Base-by-base conservation (phyloP, 345 rosid genomes). In the Populus ilicifolia region DNA sequence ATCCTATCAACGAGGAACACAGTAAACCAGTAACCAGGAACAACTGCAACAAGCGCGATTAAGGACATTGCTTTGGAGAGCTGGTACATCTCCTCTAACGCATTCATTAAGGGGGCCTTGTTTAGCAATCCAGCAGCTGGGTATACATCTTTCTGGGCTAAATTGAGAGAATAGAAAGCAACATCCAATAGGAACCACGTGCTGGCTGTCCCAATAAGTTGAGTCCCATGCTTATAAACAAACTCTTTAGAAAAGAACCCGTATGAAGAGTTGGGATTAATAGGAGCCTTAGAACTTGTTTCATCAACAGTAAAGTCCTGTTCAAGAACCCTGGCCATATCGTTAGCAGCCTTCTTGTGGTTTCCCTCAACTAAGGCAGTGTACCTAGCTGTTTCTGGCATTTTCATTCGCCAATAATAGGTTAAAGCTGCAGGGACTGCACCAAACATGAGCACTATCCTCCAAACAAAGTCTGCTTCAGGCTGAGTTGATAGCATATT, bases 351-450 rank as follows among this genome's bases (percentile, higher is more conserved):
- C 78, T 91, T 89, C 77, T 86, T 79, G n/a, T 85, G 86, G 77
- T 93, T 83, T 33, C 88, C 87, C 43, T 82, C 78, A 29, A 93
- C 94, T 50, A 91, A 80, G 61, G 97, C 93, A 6, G 97, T 89
- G 80, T 89, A 91, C 59, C 95, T 81, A 0, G 97, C 94, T 0
- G 95, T 91, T 82, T 93, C 96, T 0, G 92, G 95, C 95, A 93
- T 93, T 70, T 91, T 93, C 89, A 89, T 83, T 56, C 95, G 79
- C 94, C 95, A 91, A 12, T 93, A 93, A 80, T 84, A 91, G 46
- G 94, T 91, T 18, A 92, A 50, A 29, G 91, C 89, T 4, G 92
- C 97, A 0, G 97, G 97, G 36, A 92, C 46, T 2, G 93, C 92
- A 21, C 97, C 97, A 30, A 92, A 86, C 97, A 92, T 90, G 25